Evolutionary conservation across 179 eudicot genomes (phyloP), one percentile per base, ranked within the genome.

Genomic region (Silene vulgaris): DNA sequence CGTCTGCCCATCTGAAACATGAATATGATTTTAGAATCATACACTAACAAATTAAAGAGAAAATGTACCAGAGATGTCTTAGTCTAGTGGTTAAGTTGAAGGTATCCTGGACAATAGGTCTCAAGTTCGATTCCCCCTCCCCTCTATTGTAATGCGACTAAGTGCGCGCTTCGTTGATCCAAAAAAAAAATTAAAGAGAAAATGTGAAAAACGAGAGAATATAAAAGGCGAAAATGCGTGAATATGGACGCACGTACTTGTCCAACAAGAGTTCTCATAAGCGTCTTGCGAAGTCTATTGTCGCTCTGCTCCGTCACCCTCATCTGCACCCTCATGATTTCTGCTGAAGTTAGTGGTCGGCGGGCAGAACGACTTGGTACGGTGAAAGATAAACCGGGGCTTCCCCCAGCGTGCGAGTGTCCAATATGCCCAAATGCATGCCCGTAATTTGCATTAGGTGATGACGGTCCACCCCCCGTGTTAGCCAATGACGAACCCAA

Each of bases 241-340:
- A 2, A 74, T 8, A 65, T 21, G 35, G n/a, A 59, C 7, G 3
- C 14, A 85, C 90, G 45, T 87, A 94, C 98, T 83, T 94, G 98
- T 82, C 98, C 98, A 83, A 92, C 98, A 52, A 92, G 92, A 61
- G 96, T 94, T 78, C 97, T 88, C 95, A 88, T 90, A 75, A 94
- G 97, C 37, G 98, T 94, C 82, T 94, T 94, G 12, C 97, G 85
- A 43, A 94, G 92, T 84, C 97, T 74, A 69, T 84, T 90, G 80
- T 94, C 98, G 74, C 96, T 89, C 60, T 83, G 88, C 80, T 94
- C 98, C n/a, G 98, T 87, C 66, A 94, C 94, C 91, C 84, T 86
- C 98, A 94, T 94, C 67, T 94, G 98, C 79, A 84, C 77, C 87
- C 98, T 85, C 98, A 94, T 94, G 43, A 94, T 92, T 85, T 94